Evolutionary conservation across 2,329 filamentous ascomycete species (phyloP).

Genomic region (Curvularia hawaiiensis): DNA sequence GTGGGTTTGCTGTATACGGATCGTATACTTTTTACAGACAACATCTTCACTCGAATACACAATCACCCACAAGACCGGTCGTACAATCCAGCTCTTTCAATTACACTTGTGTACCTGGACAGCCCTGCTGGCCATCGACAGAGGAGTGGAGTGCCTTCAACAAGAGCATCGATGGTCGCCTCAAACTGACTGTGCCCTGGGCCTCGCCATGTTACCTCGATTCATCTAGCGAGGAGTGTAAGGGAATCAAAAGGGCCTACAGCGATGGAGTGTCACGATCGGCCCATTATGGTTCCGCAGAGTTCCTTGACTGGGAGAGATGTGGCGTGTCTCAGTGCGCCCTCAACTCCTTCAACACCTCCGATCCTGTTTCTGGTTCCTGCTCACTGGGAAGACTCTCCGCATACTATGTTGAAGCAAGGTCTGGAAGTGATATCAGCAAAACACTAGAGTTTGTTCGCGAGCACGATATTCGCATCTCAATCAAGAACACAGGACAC

Average conservation of each 20-base stretch:
- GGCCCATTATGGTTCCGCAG: slow-evolving; percentile 40
- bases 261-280: slow-evolving; percentile 34
- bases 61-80: background rate
- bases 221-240: slow-evolving; percentile 28
- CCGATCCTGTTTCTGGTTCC: slow-evolving; percentile 30
- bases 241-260: slow-evolving; percentile 28
- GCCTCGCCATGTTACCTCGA: slow-evolving; percentile 38
- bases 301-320: slow-evolving; percentile 45
- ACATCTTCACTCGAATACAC: background rate
- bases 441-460: slow-evolving; percentile 37
- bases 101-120: slow-evolving; percentile 44
- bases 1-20: slow-evolving; percentile 11
- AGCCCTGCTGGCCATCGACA: slow-evolving; percentile 45
- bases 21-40: slow-evolving; percentile 6
- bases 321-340: slow-evolving; percentile 40
- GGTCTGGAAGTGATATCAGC: slow-evolving; percentile 32
- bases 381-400: slow-evolving; percentile 44
- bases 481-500: slow-evolving; percentile 47
- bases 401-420: slow-evolving; percentile 41
- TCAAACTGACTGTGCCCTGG: slow-evolving; percentile 39
- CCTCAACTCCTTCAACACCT: slow-evolving; percentile 34
- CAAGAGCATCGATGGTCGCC: slow-evolving; percentile 36
- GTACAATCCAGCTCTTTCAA: slow-evolving; percentile 18
- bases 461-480: slow-evolving; percentile 40
- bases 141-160: slow-evolving; percentile 42